phyloP scores from a whole-genome alignment of 2,329 filamentous ascomycete species.

The Huntiella decipiens region DNA sequence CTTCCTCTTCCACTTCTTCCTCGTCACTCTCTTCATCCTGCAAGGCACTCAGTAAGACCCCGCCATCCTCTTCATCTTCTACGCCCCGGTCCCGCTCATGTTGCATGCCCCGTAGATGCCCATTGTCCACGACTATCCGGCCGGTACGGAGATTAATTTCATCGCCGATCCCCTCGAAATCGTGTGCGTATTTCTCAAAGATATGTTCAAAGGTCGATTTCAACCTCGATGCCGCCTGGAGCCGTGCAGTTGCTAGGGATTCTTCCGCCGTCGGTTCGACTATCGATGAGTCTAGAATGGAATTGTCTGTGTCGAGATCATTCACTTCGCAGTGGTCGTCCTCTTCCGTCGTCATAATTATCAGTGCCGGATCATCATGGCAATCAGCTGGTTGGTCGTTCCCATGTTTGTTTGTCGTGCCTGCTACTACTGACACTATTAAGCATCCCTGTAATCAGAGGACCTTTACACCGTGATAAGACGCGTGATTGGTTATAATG shows the following conservation, averaged over 20 bases:
- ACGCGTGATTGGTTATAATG: neutral
- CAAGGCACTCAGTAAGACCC: slow-evolving; percentile 18
- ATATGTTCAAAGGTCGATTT: slow-evolving; percentile 77
- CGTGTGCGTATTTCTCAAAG: slow-evolving; percentile 69
- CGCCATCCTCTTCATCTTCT: slow-evolving; percentile 21
- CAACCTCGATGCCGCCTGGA: slow-evolving; percentile 49
- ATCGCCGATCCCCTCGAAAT: slow-evolving; percentile 70
- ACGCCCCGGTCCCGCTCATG: slow-evolving; percentile 30
- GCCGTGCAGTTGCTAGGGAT: slow-evolving; percentile 37
- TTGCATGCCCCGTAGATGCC: slow-evolving; percentile 51
- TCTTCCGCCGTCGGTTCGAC: no score
- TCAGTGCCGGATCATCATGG: no score
- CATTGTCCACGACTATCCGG: slow-evolving; percentile 74
- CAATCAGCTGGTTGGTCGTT: neutral
- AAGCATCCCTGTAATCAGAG: neutral
- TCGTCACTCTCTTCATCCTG: slow-evolving; percentile 2
- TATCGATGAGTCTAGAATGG: no score
- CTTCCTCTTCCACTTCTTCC: neutral
- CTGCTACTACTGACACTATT: no score
- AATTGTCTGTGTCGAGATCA: neutral
- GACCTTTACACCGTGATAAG: neutral
- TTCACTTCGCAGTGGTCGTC: slow-evolving; percentile 29
- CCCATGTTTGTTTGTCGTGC: neutral
- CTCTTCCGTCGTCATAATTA: slow-evolving; percentile 12
- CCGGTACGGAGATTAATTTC: slow-evolving; percentile 75